phyloP scores from a whole-genome alignment of 441 rosid species.

The Mallotus japonicus region DNA sequence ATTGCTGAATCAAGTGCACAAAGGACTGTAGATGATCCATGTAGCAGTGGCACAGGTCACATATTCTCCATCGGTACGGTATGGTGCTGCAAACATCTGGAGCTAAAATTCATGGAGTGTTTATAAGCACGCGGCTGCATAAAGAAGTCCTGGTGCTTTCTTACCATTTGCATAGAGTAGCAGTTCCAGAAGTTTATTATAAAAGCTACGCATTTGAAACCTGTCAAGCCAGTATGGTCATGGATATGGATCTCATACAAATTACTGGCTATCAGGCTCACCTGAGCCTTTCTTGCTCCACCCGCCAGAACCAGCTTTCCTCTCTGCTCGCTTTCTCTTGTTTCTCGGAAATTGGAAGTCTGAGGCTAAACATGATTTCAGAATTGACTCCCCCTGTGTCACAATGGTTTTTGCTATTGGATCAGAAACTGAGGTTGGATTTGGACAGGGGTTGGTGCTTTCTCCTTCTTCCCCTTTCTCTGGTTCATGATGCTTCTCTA shows the following conservation, averaged over 20 bases:
- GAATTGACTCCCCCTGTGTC: conserved; percentile 44
- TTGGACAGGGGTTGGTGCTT: conserved; percentile 38
- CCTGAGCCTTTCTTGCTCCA: conserved; percentile 77
- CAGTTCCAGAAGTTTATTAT: neutral
- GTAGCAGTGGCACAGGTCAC: neutral
- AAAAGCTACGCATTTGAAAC: neutral
- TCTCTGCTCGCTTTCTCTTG: conserved; percentile 88
- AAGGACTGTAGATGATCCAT: neutral
- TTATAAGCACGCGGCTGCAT: neutral
- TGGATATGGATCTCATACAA: neutral
- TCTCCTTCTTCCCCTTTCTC: conserved; percentile 61
- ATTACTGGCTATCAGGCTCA: conserved; percentile 75
- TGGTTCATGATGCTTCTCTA: conserved; percentile 32
- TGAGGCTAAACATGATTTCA: conserved; percentile 67
- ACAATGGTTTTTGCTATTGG: conserved; percentile 20
- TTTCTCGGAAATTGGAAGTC: conserved; percentile 68
- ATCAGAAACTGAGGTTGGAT: conserved; percentile 38
- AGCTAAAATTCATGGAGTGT: neutral
- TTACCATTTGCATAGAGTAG: neutral
- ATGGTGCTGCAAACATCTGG: neutral
- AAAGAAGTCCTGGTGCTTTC: neutral
- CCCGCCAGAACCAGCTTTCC: conserved; percentile 64
- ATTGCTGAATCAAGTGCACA: neutral
- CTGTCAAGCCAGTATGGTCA: neutral
- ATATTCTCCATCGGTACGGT: neutral